These are phyloP conservation scores for Chytriomyces hyalinus DNA, from an alignment of 192 early-diverging fungal genomes.

Conservation along the genomic window DNA sequence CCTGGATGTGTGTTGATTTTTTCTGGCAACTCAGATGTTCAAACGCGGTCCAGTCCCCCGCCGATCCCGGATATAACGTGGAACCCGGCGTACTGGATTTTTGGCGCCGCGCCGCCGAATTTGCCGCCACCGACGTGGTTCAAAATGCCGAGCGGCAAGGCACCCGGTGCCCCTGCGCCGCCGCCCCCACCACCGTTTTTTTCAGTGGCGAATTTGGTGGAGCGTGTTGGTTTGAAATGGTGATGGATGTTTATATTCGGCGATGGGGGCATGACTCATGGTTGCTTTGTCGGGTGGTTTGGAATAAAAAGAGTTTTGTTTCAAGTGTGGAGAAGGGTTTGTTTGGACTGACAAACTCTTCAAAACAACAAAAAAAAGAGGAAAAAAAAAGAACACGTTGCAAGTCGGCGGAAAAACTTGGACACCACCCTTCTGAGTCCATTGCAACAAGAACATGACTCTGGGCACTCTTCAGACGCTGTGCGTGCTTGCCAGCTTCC, in stretches of 20 bases:
- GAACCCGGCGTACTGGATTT: slow-evolving; percentile 41
- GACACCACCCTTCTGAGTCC: too few species aligned
- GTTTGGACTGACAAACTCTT: too few species aligned
- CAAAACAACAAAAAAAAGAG: too few species aligned
- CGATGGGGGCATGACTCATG: too few species aligned
- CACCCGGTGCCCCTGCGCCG: slow-evolving; percentile 1
- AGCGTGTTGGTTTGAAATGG: slow-evolving; percentile 17
- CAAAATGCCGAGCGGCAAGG: slow-evolving; percentile 32
- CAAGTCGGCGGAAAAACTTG: too few species aligned
- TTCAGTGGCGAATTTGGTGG: background rate
- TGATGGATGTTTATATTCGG: background rate
- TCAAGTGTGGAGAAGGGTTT: too few species aligned
- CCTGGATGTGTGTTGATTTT: background rate
- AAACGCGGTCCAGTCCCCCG: slow-evolving; percentile 29
- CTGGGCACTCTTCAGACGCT: too few species aligned
- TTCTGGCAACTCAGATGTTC: slow-evolving; percentile 8
- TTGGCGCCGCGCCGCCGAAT: slow-evolving; percentile 31
- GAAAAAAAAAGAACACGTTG: too few species aligned
- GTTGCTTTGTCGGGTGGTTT: too few species aligned
- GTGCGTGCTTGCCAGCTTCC: too few species aligned
- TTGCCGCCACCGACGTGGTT: slow-evolving; percentile 38
- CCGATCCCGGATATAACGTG: slow-evolving; percentile 21
- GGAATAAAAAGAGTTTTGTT: too few species aligned
- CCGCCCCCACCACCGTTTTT: slow-evolving; percentile 2
- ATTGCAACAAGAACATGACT: too few species aligned